A percentile compares a stretch with the other conserved stretches of the same genome.
phyloP scores from a whole-genome alignment of 2,329 filamentous ascomycete genomes.

The Aureobasidium musti region DNA sequence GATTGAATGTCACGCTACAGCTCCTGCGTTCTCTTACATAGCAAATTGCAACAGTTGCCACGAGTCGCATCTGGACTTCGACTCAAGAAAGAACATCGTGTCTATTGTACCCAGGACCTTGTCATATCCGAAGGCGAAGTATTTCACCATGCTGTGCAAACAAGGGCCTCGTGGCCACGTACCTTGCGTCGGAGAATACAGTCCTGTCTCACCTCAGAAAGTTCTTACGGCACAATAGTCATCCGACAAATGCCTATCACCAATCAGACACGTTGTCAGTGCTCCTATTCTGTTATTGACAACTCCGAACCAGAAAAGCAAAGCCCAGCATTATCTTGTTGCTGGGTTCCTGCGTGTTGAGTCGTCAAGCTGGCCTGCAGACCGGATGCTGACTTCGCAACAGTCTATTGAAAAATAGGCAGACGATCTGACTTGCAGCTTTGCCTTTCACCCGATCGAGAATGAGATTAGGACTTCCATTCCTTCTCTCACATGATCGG shows the following conservation, averaged over 20 bases:
- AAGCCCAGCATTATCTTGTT: not conserved
- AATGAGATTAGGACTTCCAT: not conserved
- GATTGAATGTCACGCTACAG: not conserved
- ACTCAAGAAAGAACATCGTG: not conserved
- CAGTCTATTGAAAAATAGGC: slow-evolving; percentile 20
- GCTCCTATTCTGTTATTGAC: not conserved
- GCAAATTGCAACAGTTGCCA: not conserved
- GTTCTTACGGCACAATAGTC: slow-evolving; percentile 20
- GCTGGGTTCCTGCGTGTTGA: not conserved
- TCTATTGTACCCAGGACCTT: not conserved
- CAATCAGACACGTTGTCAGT: not conserved
- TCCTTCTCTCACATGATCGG: not conserved
- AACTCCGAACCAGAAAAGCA: not conserved
- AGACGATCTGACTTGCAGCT: slow-evolving; percentile 24
- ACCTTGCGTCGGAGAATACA: slow-evolving; percentile 18
- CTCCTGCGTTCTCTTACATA: not conserved
- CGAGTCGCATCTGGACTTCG: not conserved
- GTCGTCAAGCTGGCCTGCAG: not conserved
- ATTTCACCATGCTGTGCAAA: not conserved
- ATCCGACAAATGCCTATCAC: not conserved
- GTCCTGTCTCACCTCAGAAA: not conserved
- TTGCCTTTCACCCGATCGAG: slow-evolving; percentile 5
- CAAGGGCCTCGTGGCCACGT: not conserved
- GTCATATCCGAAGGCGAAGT: not conserved
- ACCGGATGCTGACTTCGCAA: slow-evolving; percentile 12